phyloP scores from a whole-genome alignment of 208 protist species.

The Trichomonas tenax region DNA sequence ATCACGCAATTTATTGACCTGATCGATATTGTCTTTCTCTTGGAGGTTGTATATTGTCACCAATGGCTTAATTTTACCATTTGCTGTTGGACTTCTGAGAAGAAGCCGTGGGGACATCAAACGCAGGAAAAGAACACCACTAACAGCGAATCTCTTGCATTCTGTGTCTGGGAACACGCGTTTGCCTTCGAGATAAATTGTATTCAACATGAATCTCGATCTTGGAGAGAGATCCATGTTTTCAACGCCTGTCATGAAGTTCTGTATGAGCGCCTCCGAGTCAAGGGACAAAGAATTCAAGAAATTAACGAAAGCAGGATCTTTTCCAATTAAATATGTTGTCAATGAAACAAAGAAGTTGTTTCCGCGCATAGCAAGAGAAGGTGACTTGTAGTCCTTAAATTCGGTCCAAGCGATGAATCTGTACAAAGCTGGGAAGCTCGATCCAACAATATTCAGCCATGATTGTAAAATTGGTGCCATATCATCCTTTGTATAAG shows the following conservation, averaged over 20 bases:
- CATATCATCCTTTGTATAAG: background rate
- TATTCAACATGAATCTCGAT: background rate
- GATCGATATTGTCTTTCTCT: background rate
- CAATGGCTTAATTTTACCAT: background rate
- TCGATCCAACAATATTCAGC: background rate
- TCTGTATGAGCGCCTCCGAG: background rate
- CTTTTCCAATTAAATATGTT: background rate
- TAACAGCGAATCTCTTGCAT: background rate
- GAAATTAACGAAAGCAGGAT: background rate
- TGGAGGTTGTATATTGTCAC: background rate
- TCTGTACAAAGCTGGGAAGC: background rate
- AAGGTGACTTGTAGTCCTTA: background rate
- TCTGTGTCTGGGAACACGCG: background rate
- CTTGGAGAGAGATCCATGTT: background rate
- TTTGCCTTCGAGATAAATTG: background rate
- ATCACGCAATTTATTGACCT: background rate
- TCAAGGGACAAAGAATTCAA: background rate
- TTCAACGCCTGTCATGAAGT: background rate
- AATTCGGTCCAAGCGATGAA: background rate
- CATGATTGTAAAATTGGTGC: background rate
- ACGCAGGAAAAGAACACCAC: background rate
- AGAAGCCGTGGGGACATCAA: background rate
- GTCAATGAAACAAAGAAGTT: background rate
- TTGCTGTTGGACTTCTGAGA: background rate
- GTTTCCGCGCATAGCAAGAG: background rate